phyloP scores from a whole-genome alignment of 2,329 filamentous ascomycete species.

The Penicillium sp. region DNA sequence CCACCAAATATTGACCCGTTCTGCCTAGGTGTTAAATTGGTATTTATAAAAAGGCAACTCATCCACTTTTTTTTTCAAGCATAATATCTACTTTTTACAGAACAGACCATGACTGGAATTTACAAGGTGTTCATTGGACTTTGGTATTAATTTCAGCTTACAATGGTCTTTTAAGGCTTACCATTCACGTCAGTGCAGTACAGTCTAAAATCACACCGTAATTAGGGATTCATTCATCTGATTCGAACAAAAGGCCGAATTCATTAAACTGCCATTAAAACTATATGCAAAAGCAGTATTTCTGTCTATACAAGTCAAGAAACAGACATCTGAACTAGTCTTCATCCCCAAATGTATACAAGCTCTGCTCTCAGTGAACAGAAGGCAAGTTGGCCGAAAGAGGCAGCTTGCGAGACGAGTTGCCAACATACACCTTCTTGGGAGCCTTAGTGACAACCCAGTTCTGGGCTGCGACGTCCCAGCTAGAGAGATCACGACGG shows the following conservation, averaged over 20 bases:
- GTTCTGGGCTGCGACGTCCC: constrained; percentile 78
- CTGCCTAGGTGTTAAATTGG: too few species aligned
- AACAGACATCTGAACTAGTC: not conserved
- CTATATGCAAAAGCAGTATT: constrained; percentile 3
- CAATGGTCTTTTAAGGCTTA: too few species aligned
- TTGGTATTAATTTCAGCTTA: too few species aligned
- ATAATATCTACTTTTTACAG: too few species aligned
- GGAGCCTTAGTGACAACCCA: constrained; percentile 67
- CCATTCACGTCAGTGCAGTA: too few species aligned
- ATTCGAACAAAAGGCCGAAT: not conserved
- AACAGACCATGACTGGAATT: too few species aligned
- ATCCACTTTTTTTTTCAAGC: too few species aligned
- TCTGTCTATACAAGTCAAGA: constrained; percentile 4
- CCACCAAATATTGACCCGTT: too few species aligned
- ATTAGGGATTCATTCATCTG: not conserved
- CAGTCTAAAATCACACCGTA: too few species aligned
- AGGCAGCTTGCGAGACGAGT: constrained; percentile 58
- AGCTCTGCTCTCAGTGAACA: constrained; percentile 19
- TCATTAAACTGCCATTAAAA: not conserved
- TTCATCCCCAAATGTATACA: not conserved
- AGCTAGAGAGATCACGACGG: constrained; percentile 82
- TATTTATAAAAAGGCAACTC: too few species aligned
- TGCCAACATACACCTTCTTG: constrained; percentile 63
- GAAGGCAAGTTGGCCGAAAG: constrained; percentile 43
- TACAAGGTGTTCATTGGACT: too few species aligned